Percentiles rank a stretch among this genome's conserved stretches.
These are phyloP conservation scores for Geosmithia morbida DNA, from an alignment of 2,329 filamentous ascomycete genomes.

Conservation along the genomic window DNA sequence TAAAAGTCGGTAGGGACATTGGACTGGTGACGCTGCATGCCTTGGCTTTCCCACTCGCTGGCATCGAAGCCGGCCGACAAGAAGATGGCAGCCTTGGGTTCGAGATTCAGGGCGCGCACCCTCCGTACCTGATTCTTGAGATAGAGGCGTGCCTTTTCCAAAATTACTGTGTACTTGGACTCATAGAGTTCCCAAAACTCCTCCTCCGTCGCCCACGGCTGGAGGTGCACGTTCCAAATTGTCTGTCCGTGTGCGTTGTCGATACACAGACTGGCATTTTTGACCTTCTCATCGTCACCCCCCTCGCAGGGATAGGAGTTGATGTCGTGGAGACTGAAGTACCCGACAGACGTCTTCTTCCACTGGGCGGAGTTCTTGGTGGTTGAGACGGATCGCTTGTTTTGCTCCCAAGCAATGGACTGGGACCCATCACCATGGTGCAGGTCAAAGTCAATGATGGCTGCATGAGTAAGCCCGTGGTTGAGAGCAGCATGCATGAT, in stretches of 20 bases:
- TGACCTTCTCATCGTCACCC: slow-evolving; percentile 87
- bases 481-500: slow-evolving; percentile 78
- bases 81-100: slow-evolving; percentile 78
- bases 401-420: slow-evolving; percentile 83
- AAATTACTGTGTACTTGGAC: slow-evolving; percentile 56
- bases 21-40: slow-evolving; percentile 92
- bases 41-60: slow-evolving; percentile 80
- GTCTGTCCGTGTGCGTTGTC: slow-evolving; percentile 89
- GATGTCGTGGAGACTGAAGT: slow-evolving; percentile 95
- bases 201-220: slow-evolving; percentile 66
- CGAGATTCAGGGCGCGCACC: slow-evolving; percentile 41
- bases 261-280: slow-evolving; percentile 85
- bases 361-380: slow-evolving; percentile 58
- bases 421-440: slow-evolving; percentile 96
- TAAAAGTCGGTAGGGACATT: slow-evolving; percentile 97
- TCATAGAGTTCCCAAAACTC: slow-evolving; percentile 90
- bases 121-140: slow-evolving; percentile 58
- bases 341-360: slow-evolving; percentile 82
- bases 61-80: slow-evolving; percentile 94
- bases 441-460: slow-evolving; percentile 83
- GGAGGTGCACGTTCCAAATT: slow-evolving; percentile 91
- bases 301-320: slow-evolving; percentile 95
- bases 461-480: slow-evolving; percentile 83
- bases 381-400: slow-evolving; percentile 47
- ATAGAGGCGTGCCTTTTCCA: slow-evolving; percentile 71